Evolutionary conservation across 768 basidiomycete species (phyloP).

Genomic region (Auricularia heimuer): DNA sequence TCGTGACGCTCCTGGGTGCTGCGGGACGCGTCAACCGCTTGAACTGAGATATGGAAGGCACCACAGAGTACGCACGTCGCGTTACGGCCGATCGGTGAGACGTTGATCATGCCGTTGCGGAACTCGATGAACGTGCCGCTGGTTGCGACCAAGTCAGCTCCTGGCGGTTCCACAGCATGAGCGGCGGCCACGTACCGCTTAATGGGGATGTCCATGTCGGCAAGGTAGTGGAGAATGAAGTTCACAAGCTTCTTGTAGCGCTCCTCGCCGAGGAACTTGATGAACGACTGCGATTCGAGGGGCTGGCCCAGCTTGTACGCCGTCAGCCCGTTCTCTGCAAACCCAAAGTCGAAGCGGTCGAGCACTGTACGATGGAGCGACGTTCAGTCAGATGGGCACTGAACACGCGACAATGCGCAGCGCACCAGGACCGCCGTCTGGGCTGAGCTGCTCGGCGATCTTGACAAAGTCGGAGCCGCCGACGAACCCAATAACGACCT

Average conservation of each 20-base stretch:
- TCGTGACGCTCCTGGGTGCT: conserved; percentile 75
- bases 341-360: conserved; percentile 80
- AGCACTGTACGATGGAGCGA: conserved; percentile 37
- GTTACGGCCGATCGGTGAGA: conserved; percentile 92
- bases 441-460: conserved; percentile 75
- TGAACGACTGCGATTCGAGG: conserved; percentile 77
- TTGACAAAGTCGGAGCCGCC: conserved; percentile 88
- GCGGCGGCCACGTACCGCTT: conserved; percentile 51
- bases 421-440: conserved; percentile 47
- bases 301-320: conserved; percentile 75
- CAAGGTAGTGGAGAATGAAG: conserved; percentile 86
- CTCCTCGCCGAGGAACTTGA: conserved; percentile 83
- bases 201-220: conserved; percentile 88
- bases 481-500: conserved; percentile 75
- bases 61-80: conserved; percentile 54
- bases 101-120: conserved; percentile 94
- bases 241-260: conserved; percentile 85
- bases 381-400: too few species aligned
- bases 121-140: conserved; percentile 98
- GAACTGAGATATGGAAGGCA: too few species aligned
- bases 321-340: conserved; percentile 89
- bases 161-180: conserved; percentile 9
- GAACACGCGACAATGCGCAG: neutral
- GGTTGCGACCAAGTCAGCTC: neutral
- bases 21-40: neutral